Percentiles rank a stretch among this genome's conserved stretches.
Evolutionary conservation across 371 early-diverging fungal genomes (phyloP).

Genomic region (Choanephora cucurbitarum): DNA sequence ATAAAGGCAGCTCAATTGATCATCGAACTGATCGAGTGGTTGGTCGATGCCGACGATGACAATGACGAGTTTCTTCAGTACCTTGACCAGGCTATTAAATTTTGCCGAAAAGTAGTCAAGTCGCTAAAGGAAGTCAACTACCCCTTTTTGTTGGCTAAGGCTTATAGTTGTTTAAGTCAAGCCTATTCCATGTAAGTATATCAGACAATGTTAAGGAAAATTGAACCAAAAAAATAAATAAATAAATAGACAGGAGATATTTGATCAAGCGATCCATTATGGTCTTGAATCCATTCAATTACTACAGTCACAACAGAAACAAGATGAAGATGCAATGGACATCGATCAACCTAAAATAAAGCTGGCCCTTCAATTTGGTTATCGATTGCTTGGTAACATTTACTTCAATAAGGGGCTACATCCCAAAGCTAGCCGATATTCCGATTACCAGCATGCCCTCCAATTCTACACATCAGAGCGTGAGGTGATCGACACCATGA

Average conservation of each 20-base stretch:
- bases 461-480: constrained; percentile 35
- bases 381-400: constrained; percentile 29
- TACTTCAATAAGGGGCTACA: constrained; percentile 39
- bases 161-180: constrained; percentile 20
- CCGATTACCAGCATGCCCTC: constrained; percentile 33
- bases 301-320: constrained; percentile 2
- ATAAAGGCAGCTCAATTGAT: background rate
- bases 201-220: too few relatives aligned
- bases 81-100: constrained; percentile 13
- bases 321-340: constrained; percentile 10
- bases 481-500: constrained; percentile 22
- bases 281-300: constrained; percentile 1
- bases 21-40: background rate
- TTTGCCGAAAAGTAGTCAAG: constrained; percentile 14
- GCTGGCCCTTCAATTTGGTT: constrained; percentile 20
- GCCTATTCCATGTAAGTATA: constrained; percentile 24
- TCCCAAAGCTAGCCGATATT: constrained; percentile 11
- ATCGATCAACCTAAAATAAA: background rate
- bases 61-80: background rate
- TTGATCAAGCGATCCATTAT: constrained; percentile 24
- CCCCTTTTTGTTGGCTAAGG: constrained; percentile 5
- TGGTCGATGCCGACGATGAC: background rate
- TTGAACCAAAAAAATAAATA: background rate
- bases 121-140: constrained; percentile 4
- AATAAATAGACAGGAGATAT: constrained; percentile 22